Evolutionary conservation across 2,329 filamentous ascomycete species (phyloP).

Genomic region (Paraphaeosphaeria minitans): DNA sequence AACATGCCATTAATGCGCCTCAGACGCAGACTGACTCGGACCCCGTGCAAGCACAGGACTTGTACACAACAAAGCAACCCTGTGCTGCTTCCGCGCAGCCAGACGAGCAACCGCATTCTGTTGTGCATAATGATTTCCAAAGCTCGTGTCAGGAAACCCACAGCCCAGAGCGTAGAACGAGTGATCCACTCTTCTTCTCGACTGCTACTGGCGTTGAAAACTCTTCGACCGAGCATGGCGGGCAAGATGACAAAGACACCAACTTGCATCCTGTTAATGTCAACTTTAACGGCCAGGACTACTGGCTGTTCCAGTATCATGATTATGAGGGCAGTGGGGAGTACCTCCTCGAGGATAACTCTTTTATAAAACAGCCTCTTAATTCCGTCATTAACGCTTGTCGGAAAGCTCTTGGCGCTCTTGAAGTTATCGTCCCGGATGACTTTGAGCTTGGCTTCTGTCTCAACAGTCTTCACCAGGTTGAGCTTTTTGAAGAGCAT

Average conservation of each 20-base stretch:
- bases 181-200: conserved; percentile 11
- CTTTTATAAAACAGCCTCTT: conserved; percentile 44
- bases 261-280: conserved; percentile 32
- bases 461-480: conserved; percentile 47
- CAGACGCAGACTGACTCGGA: background rate
- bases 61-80: background rate
- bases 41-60: background rate
- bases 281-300: conserved; percentile 35
- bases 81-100: background rate
- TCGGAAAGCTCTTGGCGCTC: conserved; percentile 59
- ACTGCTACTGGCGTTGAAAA: conserved; percentile 2
- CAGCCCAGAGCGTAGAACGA: background rate
- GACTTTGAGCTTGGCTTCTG: conserved; percentile 57
- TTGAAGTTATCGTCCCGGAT: conserved; percentile 60
- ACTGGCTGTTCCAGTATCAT: conserved; percentile 40
- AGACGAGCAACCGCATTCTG: background rate
- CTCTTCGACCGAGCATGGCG: conserved; percentile 15
- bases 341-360: conserved; percentile 35
- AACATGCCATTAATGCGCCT: background rate
- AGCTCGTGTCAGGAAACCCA: background rate
- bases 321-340: conserved; percentile 37
- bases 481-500: conserved; percentile 40
- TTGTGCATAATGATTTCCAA: background rate
- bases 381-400: conserved; percentile 62
- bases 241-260: conserved; percentile 13